Conservation (phyloP, 257 asterid species). For the Catharanthus roseus region DNA sequence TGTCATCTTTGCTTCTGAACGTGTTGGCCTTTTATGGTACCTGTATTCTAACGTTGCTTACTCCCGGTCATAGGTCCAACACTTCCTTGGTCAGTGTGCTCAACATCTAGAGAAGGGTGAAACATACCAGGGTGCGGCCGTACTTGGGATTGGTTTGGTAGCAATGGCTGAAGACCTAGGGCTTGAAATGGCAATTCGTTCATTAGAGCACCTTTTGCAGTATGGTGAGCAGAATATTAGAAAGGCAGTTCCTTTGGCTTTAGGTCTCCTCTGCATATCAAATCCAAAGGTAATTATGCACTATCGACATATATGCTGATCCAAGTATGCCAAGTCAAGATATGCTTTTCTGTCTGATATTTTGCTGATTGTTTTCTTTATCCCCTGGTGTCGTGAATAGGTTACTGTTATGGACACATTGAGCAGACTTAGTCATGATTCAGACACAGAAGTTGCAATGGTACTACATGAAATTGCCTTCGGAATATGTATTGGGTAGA, state of each 20-base stretch:
- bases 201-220: conserved; percentile 90
- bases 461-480: conserved; percentile 24
- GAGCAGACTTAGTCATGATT: conserved; percentile 98
- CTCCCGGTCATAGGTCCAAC: conserved; percentile 66
- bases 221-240: conserved; percentile 91
- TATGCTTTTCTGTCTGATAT: conserved; percentile 3
- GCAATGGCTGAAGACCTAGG: conserved; percentile 99
- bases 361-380: not conserved
- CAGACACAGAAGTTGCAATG: conserved; percentile 97
- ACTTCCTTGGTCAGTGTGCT: conserved; percentile 87
- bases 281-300: conserved; percentile 64
- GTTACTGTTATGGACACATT: conserved; percentile 98
- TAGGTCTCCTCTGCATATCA: conserved; percentile 91
- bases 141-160: conserved; percentile 98
- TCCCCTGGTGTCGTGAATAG: conserved; percentile 36
- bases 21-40: not conserved
- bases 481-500: not conserved
- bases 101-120: conserved; percentile 88
- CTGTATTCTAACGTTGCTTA: conserved; percentile 11
- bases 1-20: not conserved
- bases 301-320: not conserved
- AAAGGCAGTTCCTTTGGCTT: conserved; percentile 87
- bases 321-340: not conserved
- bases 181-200: conserved; percentile 91
- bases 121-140: conserved; percentile 85